Evolutionary conservation across 192 early-diverging fungal species (phyloP).

Genomic region (Cetraspora pellucida): DNA sequence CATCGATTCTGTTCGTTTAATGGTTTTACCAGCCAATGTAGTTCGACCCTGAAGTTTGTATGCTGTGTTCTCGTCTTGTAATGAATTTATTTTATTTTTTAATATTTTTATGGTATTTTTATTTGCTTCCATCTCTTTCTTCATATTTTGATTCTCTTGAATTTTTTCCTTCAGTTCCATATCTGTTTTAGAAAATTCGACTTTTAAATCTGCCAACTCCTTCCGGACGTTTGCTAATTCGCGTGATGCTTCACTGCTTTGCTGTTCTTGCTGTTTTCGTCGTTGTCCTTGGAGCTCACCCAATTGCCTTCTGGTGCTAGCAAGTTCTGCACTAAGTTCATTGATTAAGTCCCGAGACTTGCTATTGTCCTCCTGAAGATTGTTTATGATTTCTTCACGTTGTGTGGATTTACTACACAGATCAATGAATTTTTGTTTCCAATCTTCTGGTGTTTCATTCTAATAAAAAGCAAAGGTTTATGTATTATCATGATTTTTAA

Average conservation of each 20-base stretch:
- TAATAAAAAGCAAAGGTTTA: background rate
- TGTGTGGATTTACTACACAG: background rate
- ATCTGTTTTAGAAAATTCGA: background rate
- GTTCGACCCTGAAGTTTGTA: background rate
- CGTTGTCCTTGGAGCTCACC: background rate
- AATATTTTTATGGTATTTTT: background rate
- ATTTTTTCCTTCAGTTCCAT: background rate
- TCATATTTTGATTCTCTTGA: background rate
- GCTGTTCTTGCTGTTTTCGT: background rate
- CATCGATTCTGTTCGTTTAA: background rate
- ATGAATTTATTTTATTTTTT: background rate
- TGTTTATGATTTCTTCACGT: background rate
- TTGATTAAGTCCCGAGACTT: background rate
- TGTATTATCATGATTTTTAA: background rate
- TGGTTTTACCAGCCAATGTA: background rate
- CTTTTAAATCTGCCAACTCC: background rate
- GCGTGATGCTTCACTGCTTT: background rate
- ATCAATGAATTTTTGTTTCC: conserved; percentile 12
- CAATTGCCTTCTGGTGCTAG: background rate
- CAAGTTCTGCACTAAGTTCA: conserved; percentile 3
- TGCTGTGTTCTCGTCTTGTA: background rate
- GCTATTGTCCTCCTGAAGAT: background rate
- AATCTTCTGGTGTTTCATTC: background rate
- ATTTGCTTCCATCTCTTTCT: conserved; percentile 4
- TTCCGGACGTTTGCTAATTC: background rate